Evolutionary conservation across 805 yeast genomes (phyloP), one percentile per base, ranked within the genome.

Genomic region (Cyberlindnera sargentensis): DNA sequence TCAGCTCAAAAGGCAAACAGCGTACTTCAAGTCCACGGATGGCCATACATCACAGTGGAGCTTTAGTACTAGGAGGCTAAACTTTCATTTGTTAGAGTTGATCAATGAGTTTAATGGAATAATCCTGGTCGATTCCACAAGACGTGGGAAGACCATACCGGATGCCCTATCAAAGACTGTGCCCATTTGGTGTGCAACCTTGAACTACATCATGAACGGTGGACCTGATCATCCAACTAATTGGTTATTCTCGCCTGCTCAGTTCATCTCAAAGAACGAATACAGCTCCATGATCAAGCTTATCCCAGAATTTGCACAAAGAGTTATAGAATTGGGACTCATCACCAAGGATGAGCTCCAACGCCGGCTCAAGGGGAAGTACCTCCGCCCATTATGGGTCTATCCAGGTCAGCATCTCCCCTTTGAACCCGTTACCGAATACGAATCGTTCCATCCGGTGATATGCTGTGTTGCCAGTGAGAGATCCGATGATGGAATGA

Each of bases 121-220:
- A 0, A 64, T 82, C 1, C 66, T 88, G 7, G 82, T 89, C 1
- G 96, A 89, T 61, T 86, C 95, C 10, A 88, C 96, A 0, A 66
- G 96, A 48, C 70, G 89, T 34, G 96, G 96, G 3, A 89, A 88
- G 57, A 63, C 74, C 26, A 78, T 88, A 63, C 96, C 97, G 0
- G 97, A 89, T 61, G 83, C 96, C 0, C 61, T 87, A 6, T 82
- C 89, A 53, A 89, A 89, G 53, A 89, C 96, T 0, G 69, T 89
- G 1, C 96, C 96, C 0, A 84, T 87, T 2, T 89, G 97, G 97
- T 84, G 95, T 62, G 84, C 90, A 0, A 88, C 85, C 4, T 45
- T 88, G 20, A 85, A 84, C 55, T 60, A 61, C 32, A 65, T 82
- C 1, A 62, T 78, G 59, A 25, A n/a, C 25, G 39, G 11, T 3